Evolutionary conservation across 257 asterid genomes (phyloP), one percentile per base, ranked within the genome.

Genomic region (Coffea canephora): DNA sequence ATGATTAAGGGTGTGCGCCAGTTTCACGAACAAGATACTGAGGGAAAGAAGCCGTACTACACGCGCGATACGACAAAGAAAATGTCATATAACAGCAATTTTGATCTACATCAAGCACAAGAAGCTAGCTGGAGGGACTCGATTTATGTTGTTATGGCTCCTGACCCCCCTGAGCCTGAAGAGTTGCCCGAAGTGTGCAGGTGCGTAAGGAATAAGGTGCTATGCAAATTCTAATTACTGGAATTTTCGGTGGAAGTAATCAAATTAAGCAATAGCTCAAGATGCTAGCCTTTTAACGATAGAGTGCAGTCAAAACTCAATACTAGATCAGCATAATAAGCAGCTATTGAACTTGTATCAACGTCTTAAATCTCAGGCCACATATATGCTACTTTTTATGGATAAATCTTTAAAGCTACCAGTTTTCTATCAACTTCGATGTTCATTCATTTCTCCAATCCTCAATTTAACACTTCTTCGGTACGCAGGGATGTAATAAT

Each of bases 21-120:
- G 50, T 86, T 83, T 75, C 87, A 83, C 13, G 89, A 86, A 80
- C 82, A 80, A 66, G 86, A 85, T 67, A 0, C 69, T 13, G 83
- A 83, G 50, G 49, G 39, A 1, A 83, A 74, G 77, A 79, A 79
- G 50, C 16, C 36, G 45, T 77, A 45, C 16, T 85, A 85, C 71
- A 52, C 83, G 0, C 62, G 88, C 4, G 82, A 82, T 77, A 4
- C 52, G 1, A 79, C 62, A 0, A 79, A 21, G 16, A 77, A 66
- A 57, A n/a, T 82, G 19, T 8, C 11, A 2, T 80, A 48, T 8
- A 76, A 82, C 67, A 59, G 66, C 48, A 85, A 82, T n/a, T 83
- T 85, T 69, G 86, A 79, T 85, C 74, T 85, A 0, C 57, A 64
- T 55, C n/a, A 31, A 62, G 71, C 81, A 46, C 45, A 79, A n/a